These are phyloP conservation scores for Melastoma malabathricum DNA, from an alignment of 345 rosid genomes.

Conservation along the genomic window DNA sequence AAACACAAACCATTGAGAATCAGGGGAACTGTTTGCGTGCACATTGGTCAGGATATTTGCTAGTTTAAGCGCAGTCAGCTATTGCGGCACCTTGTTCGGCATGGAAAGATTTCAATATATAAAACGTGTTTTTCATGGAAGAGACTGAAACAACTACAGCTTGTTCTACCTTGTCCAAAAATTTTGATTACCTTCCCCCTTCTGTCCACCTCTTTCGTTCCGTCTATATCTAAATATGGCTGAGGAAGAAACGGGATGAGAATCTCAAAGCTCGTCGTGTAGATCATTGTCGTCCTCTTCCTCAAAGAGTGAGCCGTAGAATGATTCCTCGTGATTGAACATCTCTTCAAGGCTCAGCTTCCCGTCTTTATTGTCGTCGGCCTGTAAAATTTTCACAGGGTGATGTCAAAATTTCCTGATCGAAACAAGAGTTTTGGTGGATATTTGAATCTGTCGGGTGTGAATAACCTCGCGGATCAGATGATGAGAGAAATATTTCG, in stretches of 20 bases:
- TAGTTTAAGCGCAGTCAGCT: no score
- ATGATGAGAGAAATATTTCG: constrained; percentile 37
- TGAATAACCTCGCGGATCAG: constrained; percentile 34
- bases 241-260: no score
- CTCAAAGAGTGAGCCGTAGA: constrained; percentile 37
- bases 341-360: constrained; percentile 41
- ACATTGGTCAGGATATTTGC: no score
- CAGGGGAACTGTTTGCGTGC: no score
- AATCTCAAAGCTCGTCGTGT: constrained; percentile 38
- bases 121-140: no score
- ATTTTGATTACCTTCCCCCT: no score
- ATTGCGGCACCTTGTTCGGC: no score
- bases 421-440: not conserved
- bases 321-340: constrained; percentile 39
- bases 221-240: no score
- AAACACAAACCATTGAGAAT: not conserved
- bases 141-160: no score
- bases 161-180: no score
- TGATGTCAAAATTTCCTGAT: not conserved
- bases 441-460: not conserved
- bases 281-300: constrained; percentile 23
- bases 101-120: no score
- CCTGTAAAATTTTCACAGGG: constrained; percentile 17
- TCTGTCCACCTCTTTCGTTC: no score
- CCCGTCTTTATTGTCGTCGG: constrained; percentile 53